Percentiles rank a stretch among this genome's conserved stretches.
phyloP scores from a whole-genome alignment of 495 filamentous ascomycete genomes.

The Cercophora newfieldiana region DNA sequence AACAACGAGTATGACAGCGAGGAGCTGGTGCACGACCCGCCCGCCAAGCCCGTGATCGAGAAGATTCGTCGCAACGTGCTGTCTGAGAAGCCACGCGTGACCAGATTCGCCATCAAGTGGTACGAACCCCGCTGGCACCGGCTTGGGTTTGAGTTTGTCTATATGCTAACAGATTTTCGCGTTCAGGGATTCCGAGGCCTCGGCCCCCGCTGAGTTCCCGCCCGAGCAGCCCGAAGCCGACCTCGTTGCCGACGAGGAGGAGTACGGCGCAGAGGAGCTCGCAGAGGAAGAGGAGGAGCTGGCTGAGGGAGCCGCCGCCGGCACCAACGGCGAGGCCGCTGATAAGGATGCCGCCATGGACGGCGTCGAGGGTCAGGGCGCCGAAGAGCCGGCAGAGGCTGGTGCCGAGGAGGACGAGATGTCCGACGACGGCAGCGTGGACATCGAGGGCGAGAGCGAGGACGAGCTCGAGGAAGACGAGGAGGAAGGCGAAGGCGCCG shows the following conservation, averaged over 20 bases:
- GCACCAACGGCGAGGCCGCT: slow-evolving; percentile 45
- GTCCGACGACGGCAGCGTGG: slow-evolving; percentile 88
- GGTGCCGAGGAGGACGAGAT: slow-evolving; percentile 69
- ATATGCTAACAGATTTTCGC: slow-evolving; percentile 21
- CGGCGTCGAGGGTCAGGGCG: slow-evolving; percentile 55
- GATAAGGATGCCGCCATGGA: slow-evolving; percentile 83
- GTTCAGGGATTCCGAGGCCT: slow-evolving; percentile 93
- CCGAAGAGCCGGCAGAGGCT: slow-evolving; percentile 40
- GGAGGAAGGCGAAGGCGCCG: slow-evolving; percentile 69
- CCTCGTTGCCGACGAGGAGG: slow-evolving; percentile 76
- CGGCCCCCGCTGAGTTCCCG: slow-evolving; percentile 91
- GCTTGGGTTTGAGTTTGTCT: neutral
- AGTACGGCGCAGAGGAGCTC: slow-evolving; percentile 85
- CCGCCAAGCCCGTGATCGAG: slow-evolving; percentile 87
- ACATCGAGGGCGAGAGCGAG: slow-evolving; percentile 88
- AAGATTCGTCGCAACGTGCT: slow-evolving; percentile 88
- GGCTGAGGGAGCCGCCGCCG: slow-evolving; percentile 42
- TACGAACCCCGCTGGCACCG: slow-evolving; percentile 45
- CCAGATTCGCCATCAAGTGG: slow-evolving; percentile 99
- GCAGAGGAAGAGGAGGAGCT: slow-evolving; percentile 65
- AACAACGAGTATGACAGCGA: slow-evolving; percentile 98
- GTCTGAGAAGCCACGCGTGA: slow-evolving; percentile 95
- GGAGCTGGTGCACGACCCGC: slow-evolving; percentile 82
- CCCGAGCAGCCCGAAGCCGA: slow-evolving; percentile 98
- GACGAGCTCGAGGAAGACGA: slow-evolving; percentile 78